A percentile compares a stretch with the other conserved stretches of the same genome.
These are phyloP conservation scores for Pleurotus platypus DNA, from an alignment of 768 basidiomycete species.

Conservation along the genomic window DNA sequence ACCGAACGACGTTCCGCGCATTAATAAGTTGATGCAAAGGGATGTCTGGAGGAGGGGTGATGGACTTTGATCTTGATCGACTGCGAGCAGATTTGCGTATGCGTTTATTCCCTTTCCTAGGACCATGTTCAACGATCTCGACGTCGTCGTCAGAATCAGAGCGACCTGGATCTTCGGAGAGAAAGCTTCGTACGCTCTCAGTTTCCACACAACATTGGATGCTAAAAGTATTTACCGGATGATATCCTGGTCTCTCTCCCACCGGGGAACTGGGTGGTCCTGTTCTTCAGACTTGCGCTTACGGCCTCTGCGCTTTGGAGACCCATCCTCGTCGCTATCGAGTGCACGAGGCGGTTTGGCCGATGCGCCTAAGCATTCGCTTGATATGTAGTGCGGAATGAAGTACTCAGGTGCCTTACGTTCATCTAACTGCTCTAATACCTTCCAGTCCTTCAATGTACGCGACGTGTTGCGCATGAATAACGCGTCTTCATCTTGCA, in stretches of 20 bases:
- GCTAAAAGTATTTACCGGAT: conserved; percentile 28
- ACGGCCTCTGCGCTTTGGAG: conserved; percentile 26
- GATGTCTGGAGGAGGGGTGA: conserved; percentile 73
- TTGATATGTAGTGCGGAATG: background rate
- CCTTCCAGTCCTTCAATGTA: conserved; percentile 54
- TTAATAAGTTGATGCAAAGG: conserved; percentile 49
- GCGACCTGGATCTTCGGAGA: conserved; percentile 40
- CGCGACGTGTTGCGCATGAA: conserved; percentile 68
- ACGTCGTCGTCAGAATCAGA: conserved; percentile 42
- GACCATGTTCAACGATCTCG: conserved; percentile 25
- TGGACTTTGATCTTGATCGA: conserved; percentile 65
- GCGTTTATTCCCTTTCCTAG: conserved; percentile 31
- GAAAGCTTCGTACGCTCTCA: conserved; percentile 25
- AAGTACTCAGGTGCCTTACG: conserved; percentile 32
- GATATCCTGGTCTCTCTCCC: conserved; percentile 37
- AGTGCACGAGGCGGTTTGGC: conserved; percentile 9
- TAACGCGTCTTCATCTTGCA: conserved; percentile 60
- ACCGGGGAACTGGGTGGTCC: conserved; percentile 29
- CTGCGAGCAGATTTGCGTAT: conserved; percentile 45
- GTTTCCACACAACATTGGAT: background rate
- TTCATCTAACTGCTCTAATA: conserved; percentile 51
- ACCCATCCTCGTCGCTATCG: conserved; percentile 24
- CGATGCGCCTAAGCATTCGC: background rate
- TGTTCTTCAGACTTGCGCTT: conserved; percentile 35
- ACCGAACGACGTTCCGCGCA: conserved; percentile 64